Evolutionary conservation across 768 basidiomycete species (phyloP).

Genomic region (Hygrocybe punicea): DNA sequence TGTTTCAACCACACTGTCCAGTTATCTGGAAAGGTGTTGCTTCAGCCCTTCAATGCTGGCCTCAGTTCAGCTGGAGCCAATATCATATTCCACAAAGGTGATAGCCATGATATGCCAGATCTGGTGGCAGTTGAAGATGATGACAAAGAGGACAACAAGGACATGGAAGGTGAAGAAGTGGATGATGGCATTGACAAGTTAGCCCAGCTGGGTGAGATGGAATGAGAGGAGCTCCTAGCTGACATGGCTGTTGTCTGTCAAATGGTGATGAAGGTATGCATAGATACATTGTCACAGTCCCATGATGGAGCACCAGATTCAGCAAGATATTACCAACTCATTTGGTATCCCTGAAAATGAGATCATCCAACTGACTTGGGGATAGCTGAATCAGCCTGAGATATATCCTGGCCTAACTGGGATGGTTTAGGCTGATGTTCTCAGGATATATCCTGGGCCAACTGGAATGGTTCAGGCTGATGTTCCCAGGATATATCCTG

Average conservation of each 20-base stretch:
- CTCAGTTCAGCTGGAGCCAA: neutral
- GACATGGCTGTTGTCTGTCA: neutral
- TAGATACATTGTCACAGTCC: too few relatives aligned
- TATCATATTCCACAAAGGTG: neutral
- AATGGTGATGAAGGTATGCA: constrained; percentile 9
- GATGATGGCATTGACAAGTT: constrained; percentile 1
- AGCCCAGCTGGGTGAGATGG: neutral
- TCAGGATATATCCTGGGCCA: too few relatives aligned
- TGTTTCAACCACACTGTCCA: constrained; percentile 28
- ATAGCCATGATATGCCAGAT: neutral
- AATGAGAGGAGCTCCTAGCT: neutral
- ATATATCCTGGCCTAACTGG: too few relatives aligned
- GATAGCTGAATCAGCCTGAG: too few relatives aligned
- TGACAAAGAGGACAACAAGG: neutral
- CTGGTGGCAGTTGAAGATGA: neutral
- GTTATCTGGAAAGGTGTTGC: constrained; percentile 20
- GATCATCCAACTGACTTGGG: too few relatives aligned
- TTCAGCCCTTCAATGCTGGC: neutral
- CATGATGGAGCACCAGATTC: too few relatives aligned
- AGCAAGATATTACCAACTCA: too few relatives aligned
- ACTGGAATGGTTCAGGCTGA: too few relatives aligned
- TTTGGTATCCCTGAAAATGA: too few relatives aligned
- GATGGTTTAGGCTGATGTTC: too few relatives aligned
- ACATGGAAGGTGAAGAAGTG: constrained; percentile 4
- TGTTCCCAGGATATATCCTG: too few relatives aligned